phyloP scores from a whole-genome alignment of 257 asterid species.

The Nicotiana obtusifolia region DNA sequence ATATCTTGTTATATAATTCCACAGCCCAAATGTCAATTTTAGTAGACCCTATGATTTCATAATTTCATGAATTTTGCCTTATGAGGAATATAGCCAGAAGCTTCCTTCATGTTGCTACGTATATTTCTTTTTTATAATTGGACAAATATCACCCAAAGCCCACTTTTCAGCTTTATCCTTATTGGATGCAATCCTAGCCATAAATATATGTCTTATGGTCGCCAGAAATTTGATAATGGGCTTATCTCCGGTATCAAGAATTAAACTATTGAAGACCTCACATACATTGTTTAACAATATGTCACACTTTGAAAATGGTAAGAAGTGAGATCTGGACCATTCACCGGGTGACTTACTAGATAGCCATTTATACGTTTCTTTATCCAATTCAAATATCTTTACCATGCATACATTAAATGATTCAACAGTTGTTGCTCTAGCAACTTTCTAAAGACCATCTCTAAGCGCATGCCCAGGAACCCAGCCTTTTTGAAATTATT shows the following conservation, averaged over 20 bases:
- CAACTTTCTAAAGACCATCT: not conserved
- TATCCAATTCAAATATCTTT: not conserved
- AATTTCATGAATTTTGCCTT: not conserved
- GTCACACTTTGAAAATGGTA: not conserved
- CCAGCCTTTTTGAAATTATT: not conserved
- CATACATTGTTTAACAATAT: not conserved
- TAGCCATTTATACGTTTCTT: not conserved
- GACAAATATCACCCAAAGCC: too few species aligned
- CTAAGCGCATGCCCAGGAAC: not conserved
- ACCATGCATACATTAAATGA: not conserved
- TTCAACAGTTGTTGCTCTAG: not conserved
- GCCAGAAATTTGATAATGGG: not conserved
- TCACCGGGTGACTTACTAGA: not conserved
- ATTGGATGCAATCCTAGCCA: not conserved
- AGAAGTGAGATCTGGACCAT: slow-evolving; percentile 4
- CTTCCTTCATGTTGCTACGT: too few species aligned
- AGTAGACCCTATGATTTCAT: not conserved
- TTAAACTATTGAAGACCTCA: not conserved
- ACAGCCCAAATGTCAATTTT: not conserved
- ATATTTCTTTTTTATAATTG: too few species aligned
- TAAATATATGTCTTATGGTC: not conserved
- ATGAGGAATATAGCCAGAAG: too few species aligned
- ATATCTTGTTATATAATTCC: too few species aligned
- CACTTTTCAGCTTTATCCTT: not conserved
- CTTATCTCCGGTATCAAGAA: not conserved